Evolutionary conservation across 2,329 filamentous ascomycete species (phyloP).

Genomic region (Paecilomyces dactylethromorphus): DNA sequence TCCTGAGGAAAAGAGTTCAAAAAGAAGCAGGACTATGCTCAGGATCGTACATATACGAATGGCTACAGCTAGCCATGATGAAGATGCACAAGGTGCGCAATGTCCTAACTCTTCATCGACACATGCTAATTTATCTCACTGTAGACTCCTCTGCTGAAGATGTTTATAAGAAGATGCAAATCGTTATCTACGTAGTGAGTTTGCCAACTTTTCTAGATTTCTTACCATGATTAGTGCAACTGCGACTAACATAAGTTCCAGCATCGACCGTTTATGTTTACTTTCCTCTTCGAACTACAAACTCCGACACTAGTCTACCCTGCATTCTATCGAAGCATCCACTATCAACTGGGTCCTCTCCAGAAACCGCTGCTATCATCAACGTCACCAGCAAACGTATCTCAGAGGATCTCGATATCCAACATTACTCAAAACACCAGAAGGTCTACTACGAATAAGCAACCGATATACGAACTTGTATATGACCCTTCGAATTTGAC

Average conservation of each 20-base stretch:
- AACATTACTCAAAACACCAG: conserved; percentile 26
- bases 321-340: conserved; percentile 42
- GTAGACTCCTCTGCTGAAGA: not conserved
- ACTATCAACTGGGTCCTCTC: conserved; percentile 43
- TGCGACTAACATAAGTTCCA: conserved; percentile 9
- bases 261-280: conserved; percentile 46
- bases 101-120: not conserved
- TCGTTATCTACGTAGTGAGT: conserved; percentile 38
- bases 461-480: conserved; percentile 53
- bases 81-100: conserved; percentile 12
- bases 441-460: conserved; percentile 22
- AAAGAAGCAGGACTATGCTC: conserved; percentile 25
- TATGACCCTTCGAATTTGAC: conserved; percentile 54
- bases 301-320: conserved; percentile 35
- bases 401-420: conserved; percentile 28
- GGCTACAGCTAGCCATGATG: conserved; percentile 8
- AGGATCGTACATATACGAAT: conserved; percentile 30
- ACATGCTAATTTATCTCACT: conserved; percentile 1
- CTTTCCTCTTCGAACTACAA: conserved; percentile 41
- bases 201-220: not conserved
- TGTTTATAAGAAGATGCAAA: conserved; percentile 22
- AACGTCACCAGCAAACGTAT: conserved; percentile 38
- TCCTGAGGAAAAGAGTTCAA: conserved; percentile 8
- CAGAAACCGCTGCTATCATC: conserved; percentile 40
- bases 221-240: conserved; percentile 3